Conservation (phyloP, 1,284 basidiomycete species). For the Wolfiporia cocos region DNA sequence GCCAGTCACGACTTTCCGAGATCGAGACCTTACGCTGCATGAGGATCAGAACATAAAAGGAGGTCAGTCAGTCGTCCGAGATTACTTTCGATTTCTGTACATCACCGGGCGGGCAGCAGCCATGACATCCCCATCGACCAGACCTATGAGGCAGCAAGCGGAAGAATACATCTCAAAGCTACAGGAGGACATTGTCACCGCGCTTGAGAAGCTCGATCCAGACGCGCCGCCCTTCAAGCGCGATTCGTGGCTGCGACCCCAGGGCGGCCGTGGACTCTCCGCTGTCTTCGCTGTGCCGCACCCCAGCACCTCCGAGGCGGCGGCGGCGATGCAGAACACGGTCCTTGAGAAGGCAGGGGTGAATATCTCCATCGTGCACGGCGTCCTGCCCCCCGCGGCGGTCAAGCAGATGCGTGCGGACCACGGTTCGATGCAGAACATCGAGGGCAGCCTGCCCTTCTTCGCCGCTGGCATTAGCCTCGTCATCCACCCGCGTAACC, state of each 20-base stretch:
- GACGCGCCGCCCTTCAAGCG: conserved; percentile 71
- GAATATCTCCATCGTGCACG: conserved; percentile 92
- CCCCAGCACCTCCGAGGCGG: conserved; percentile 17
- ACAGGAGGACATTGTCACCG: conserved; percentile 78
- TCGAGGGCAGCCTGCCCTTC: conserved; percentile 74
- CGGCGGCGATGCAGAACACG: conserved; percentile 29
- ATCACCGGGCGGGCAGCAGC: too few relatives aligned
- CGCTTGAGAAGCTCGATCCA: conserved; percentile 79
- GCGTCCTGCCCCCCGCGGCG: conserved; percentile 81
- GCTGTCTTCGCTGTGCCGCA: conserved; percentile 77
- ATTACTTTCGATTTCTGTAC: too few relatives aligned
- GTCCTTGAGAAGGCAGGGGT: conserved; percentile 96
- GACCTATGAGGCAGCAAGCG: conserved; percentile 76
- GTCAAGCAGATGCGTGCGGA: conserved; percentile 94
- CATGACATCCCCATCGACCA: conserved; percentile 17
- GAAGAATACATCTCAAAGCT: conserved; percentile 76
- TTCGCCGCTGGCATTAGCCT: conserved; percentile 91
- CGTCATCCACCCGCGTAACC: conserved; percentile 93
- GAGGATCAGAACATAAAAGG: too few relatives aligned
- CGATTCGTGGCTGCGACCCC: conserved; percentile 80
- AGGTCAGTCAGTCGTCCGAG: too few relatives aligned
- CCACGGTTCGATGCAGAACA: conserved; percentile 72
- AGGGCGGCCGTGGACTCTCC: conserved; percentile 85
- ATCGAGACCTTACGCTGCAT: too few relatives aligned
- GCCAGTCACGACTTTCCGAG: too few relatives aligned